A percentile compares a stretch with the other conserved stretches of the same genome.
These are phyloP conservation scores for Penicillium rolfsii DNA, from an alignment of 2,329 filamentous ascomycete species.

Conservation along the genomic window DNA sequence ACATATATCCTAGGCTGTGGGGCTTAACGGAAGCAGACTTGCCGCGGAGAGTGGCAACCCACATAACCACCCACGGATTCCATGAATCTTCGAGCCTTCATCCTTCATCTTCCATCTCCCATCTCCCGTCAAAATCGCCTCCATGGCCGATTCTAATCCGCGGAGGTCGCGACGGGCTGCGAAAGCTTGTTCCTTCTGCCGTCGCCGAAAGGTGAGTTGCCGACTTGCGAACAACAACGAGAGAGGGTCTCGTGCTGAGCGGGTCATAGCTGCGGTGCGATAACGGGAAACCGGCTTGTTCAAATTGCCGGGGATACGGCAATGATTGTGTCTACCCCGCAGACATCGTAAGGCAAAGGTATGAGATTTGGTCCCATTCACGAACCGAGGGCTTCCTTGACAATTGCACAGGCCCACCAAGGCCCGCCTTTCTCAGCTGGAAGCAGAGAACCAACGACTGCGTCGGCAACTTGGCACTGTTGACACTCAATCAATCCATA, in stretches of 20 bases:
- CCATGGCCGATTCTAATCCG: slow-evolving; percentile 17
- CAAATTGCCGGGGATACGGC: slow-evolving; percentile 21
- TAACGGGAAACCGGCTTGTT: slow-evolving; percentile 20
- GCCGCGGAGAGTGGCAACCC: slow-evolving; percentile 12
- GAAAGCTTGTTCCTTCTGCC: slow-evolving; percentile 24
- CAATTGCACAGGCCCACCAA: slow-evolving; percentile 17
- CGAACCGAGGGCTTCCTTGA: neutral
- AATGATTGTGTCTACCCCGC: slow-evolving; percentile 17
- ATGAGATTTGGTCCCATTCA: neutral
- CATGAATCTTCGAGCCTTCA: neutral
- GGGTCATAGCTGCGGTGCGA: slow-evolving; percentile 20
- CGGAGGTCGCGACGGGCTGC: slow-evolving; percentile 17
- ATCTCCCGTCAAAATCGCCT: neutral
- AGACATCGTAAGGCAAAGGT: slow-evolving; percentile 13
- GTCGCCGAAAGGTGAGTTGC: slow-evolving; percentile 22
- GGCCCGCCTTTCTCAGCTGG: slow-evolving; percentile 20
- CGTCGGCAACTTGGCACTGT: slow-evolving; percentile 13
- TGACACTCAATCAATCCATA: slow-evolving; percentile 5
- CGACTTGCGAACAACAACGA: neutral
- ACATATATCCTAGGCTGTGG: neutral
- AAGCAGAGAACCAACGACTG: slow-evolving; percentile 26
- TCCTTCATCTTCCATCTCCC: neutral
- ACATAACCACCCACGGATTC: neutral
- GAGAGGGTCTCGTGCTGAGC: neutral
- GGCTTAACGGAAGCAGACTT: slow-evolving; percentile 15